Evolutionary conservation across 169 alveolate species (phyloP), one percentile per base, ranked within the genome.

Genomic region (Cyclospora cayetanensis): DNA sequence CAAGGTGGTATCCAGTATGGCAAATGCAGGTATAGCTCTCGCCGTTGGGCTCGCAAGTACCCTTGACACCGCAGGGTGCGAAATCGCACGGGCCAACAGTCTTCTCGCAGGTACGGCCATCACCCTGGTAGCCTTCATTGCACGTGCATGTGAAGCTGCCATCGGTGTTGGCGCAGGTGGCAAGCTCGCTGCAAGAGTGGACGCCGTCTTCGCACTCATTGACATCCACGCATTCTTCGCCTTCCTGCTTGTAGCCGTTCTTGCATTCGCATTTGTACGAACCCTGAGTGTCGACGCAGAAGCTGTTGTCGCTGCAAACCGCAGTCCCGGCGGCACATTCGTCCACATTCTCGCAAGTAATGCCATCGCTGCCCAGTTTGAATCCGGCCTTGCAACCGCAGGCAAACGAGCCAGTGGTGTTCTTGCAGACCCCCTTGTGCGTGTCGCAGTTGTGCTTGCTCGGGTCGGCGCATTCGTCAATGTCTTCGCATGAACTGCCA

Each of bases 371-470:
- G 52, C 72, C 91, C 4, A 80, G 70, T 35, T 41, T 70, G 79
- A 92, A 94, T n/a, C 96, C 96, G 18, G 90, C 31, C 35, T 72
- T 70, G 85, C 96, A 94, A 37, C 80, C 95, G 90, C 96, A 94
- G 31, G 86, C 89, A 89, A 41, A 94, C 50, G 94, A 68, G 0
- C 96, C 96, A n/a, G 53, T 65, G 77, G 90, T 92, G 80, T 94
- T 94, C 55, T 86, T 53, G 76, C 96, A 94, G 9, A 46, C 4
- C 20, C 93, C 93, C 34, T 42, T 92, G 79, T 68, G 93, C 41
- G 89, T 92, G 43, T 94, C 93, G 85, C 96, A 94, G n/a, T 77
- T 66, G 84, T 93, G 42, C 22, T 27, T 80, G 2, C 92, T 42
- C 11, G 39, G 70, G 53, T 50, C 86, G 18, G 93, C 70, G 86